A percentile compares a stretch with the other conserved stretches of the same genome.
phyloP scores from a whole-genome alignment of 208 protist species.

The Angomonas desouzai region DNA sequence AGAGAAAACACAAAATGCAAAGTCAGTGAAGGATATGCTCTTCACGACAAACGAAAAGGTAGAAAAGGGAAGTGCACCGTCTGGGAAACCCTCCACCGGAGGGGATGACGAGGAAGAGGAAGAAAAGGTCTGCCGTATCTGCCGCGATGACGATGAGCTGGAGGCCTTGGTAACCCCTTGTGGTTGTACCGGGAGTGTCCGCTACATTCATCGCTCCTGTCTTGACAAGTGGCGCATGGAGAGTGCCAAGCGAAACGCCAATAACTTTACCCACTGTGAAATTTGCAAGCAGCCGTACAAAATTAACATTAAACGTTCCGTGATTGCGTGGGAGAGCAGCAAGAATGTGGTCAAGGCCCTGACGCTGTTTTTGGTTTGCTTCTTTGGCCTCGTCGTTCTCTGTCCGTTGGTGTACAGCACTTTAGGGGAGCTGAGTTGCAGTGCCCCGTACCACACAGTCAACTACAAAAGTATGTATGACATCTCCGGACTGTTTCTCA shows the following conservation, averaged over 20 bases:
- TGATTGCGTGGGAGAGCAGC: slow-evolving; percentile 41
- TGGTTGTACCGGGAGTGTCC: slow-evolving; percentile 65
- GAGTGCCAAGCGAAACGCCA: slow-evolving; percentile 57
- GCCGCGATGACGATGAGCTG: slow-evolving; percentile 43
- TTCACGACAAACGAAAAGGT: slow-evolving; percentile 9
- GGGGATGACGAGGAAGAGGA: slow-evolving; percentile 40
- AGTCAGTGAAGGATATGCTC: slow-evolving; percentile 1
- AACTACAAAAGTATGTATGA: slow-evolving; percentile 52
- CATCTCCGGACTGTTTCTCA: slow-evolving; percentile 45
- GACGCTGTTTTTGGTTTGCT: slow-evolving; percentile 34
- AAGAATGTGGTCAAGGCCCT: slow-evolving; percentile 27
- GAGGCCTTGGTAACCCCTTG: slow-evolving; percentile 71
- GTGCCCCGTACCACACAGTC: slow-evolving; percentile 51
- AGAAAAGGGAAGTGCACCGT: not conserved
- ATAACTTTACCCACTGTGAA: slow-evolving; percentile 72
- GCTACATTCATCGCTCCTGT: slow-evolving; percentile 72
- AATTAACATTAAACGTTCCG: slow-evolving; percentile 40
- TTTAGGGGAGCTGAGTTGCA: slow-evolving; percentile 56
- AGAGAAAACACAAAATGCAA: not conserved
- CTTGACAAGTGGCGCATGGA: slow-evolving; percentile 79
- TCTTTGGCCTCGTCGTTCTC: slow-evolving; percentile 27
- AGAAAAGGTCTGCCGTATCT: slow-evolving; percentile 76
- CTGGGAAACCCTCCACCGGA: not conserved
- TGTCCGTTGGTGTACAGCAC: slow-evolving; percentile 24
- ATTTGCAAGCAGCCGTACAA: slow-evolving; percentile 71